Evolutionary conservation across 352 stramenopile species (phyloP).

Genomic region (Pythium volutum): DNA sequence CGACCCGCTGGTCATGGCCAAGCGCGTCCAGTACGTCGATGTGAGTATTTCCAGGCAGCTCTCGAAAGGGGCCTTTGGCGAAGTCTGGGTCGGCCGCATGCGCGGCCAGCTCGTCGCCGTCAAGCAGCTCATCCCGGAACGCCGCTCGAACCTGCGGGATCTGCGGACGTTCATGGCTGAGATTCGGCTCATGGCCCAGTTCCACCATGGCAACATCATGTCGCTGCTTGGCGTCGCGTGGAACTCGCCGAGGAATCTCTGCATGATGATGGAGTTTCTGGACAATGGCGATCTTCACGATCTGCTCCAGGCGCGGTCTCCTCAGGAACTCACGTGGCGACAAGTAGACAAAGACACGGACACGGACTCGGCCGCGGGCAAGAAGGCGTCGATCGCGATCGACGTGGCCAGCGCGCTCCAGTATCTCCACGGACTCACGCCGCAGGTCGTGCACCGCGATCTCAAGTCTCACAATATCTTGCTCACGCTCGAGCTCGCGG

Average conservation of each 20-base stretch:
- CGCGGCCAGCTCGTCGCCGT: conserved; percentile 39
- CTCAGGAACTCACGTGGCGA: conserved; percentile 12
- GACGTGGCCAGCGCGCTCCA: conserved; percentile 24
- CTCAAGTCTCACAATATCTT: conserved; percentile 34
- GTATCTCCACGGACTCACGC: conserved; percentile 27
- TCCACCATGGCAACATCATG: conserved; percentile 40
- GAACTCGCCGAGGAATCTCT: conserved; percentile 26
- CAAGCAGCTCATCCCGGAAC: conserved; percentile 38
- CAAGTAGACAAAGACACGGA: not conserved
- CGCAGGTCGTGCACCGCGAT: conserved; percentile 28
- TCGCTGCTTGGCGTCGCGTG: conserved; percentile 38
- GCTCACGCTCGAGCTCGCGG: conserved; percentile 26
- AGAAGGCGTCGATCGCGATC: conserved; percentile 27
- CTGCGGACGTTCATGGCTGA: conserved; percentile 25
- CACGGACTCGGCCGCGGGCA: not conserved
- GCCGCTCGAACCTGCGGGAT: not conserved
- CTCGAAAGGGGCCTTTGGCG: conserved; percentile 43
- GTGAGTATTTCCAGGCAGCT: conserved; percentile 34
- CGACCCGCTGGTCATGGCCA: conserved; percentile 26
- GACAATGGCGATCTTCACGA: conserved; percentile 27
- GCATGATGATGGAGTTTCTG: conserved; percentile 30
- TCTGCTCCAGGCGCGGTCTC: conserved; percentile 6
- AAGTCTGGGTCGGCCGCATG: conserved; percentile 44
- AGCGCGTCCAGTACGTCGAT: conserved; percentile 37
- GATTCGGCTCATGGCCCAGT: conserved; percentile 36